Base-by-base conservation (phyloP, 2,329 filamentous ascomycete species). In the Colletotrichum sp. region DNA sequence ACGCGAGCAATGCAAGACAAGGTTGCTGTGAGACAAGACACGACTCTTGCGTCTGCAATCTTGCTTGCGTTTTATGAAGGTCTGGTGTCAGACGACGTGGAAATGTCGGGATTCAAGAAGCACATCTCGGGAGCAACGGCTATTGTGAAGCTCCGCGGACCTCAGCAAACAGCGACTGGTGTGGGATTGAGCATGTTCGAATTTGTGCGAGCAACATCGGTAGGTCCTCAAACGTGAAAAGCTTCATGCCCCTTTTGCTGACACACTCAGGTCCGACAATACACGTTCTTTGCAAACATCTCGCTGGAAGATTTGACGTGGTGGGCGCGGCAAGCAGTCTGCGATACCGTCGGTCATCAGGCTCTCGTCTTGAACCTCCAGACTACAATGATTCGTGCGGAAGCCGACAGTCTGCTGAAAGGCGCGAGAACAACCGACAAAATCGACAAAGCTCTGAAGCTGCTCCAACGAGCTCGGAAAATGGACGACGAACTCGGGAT, bases 1-100 rank as follows among this genome's bases (percentile, higher is more conserved):
- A 80, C 78, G 30, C 71, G 73, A 30, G 76, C 77, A 28, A 72
- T 80, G 64, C 76, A 78, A 36, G 78, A 80, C 44, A 76, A 75
- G 52, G 24, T 76, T 3, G 75, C 71, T 7, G 77, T 79, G 7
- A 67, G 74, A 28, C 69, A 77, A n/a, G 79, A 80, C 32, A 77
- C 77, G 15, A 77, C 78, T 5, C 76, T 80, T 6, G 79, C 79
- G 4, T 73, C 79, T 10, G 72, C 78, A 5, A 80, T 80, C 12
- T 21, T 80, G 26, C 39, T 80, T 12, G 79, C 79, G 2, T 79
- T 80, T n/a, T 80, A 80, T n/a, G 79, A 80, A 65, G 78, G 77
- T 1, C 66, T 80, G 8, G 76, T 80, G 0, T 76, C 78, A 15
- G 78, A 78, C 28, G 73, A 79, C 18, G 72, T 74, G 12, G 71